Base-by-base conservation (phyloP, 495 filamentous ascomycete species). In the Astrocystis sublimbata region DNA sequence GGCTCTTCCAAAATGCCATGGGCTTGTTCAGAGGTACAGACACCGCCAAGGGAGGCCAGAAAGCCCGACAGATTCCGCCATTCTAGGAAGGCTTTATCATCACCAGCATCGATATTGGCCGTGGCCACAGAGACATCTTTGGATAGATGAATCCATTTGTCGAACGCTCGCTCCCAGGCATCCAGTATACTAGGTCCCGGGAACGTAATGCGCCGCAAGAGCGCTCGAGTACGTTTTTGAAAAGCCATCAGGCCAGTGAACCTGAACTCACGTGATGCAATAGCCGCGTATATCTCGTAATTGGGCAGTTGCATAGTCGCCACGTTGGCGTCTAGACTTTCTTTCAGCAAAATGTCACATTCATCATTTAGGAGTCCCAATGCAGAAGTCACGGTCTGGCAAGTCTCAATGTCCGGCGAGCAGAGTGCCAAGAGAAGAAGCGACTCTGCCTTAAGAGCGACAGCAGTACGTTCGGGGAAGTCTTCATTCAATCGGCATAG, bases 21-120 rank as follows among this genome's bases (percentile, higher is more conserved):
- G 56, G 79, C 76, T 64, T 84, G 80, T 58, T 86, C 81, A 4
- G 86, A 83, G n/a, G 85, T 86, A 68, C 86, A 88, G 53, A 82
- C 79, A 4, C 86, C 86, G n/a, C 85, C 86, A 35, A 88, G 74
- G 3, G 85, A 86, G 19, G 86, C 86, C 15, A 88, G 78, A 67
- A 88, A 88, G 4, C 86, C 86, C 4, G 85, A 86, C 57, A 84
- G 83, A 64, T 88, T 88, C 31, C 86, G 79, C 86, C 86, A 88
- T 64, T 88, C 85, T 9, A 81, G 79, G 24, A 87, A 78, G 21
- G 74, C 68, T 43, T 72, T 75, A 57, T 88, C 86, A 13, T 83
- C 77, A 21, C 28, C 31, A n/a, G 65, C 72, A 8, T 83, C 81
- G 7, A 70, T 65, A 33, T 75, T 69, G 0, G 75, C 71, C 26